These are phyloP conservation scores for Vitis hybrid DNA, from an alignment of 177 flowering plant genomes.

Conservation along the genomic window DNA sequence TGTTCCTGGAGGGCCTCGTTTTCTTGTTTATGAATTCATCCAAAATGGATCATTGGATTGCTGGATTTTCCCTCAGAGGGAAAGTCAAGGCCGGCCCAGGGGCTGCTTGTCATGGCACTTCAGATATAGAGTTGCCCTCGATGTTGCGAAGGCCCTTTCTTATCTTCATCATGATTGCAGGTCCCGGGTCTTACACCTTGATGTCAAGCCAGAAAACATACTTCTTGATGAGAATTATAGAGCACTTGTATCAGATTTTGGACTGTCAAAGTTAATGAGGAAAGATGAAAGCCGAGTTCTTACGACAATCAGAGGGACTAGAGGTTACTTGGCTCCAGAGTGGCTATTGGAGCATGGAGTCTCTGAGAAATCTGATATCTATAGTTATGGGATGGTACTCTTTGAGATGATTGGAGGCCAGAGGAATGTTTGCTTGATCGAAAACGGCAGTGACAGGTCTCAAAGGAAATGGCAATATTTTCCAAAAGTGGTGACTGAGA, in stretches of 20 bases:
- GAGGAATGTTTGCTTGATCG: constrained; percentile 51
- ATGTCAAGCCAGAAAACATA: constrained; percentile 95
- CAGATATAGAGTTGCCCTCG: constrained; percentile 71
- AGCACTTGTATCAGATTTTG: constrained; percentile 79
- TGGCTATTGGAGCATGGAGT: constrained; percentile 79
- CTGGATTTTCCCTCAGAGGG: constrained; percentile 69
- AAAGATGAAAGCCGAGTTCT: constrained; percentile 73
- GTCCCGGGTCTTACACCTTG: constrained; percentile 76
- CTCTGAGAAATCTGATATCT: constrained; percentile 78
- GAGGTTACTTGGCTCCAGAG: constrained; percentile 91
- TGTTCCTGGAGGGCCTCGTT: constrained; percentile 46
- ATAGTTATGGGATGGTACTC: constrained; percentile 90
- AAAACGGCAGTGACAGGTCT: constrained; percentile 20
- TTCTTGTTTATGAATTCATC: constrained; percentile 68
- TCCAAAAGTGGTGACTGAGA: constrained; percentile 67
- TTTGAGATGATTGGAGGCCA: constrained; percentile 82
- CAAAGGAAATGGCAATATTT: constrained; percentile 66
- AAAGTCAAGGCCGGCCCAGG: constrained; percentile 10
- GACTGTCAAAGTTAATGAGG: constrained; percentile 77
- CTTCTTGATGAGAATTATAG: constrained; percentile 65
- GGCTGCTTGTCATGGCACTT: constrained; percentile 69
- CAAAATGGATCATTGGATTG: constrained; percentile 68
- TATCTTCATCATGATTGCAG: constrained; percentile 92
- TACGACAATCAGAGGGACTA: constrained; percentile 72
- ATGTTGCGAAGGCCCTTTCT: constrained; percentile 75